A percentile compares a stretch with the other conserved stretches of the same genome.
Conservation (phyloP, 1,284 basidiomycete genomes). For the Sporisorium reilianum region DNA sequence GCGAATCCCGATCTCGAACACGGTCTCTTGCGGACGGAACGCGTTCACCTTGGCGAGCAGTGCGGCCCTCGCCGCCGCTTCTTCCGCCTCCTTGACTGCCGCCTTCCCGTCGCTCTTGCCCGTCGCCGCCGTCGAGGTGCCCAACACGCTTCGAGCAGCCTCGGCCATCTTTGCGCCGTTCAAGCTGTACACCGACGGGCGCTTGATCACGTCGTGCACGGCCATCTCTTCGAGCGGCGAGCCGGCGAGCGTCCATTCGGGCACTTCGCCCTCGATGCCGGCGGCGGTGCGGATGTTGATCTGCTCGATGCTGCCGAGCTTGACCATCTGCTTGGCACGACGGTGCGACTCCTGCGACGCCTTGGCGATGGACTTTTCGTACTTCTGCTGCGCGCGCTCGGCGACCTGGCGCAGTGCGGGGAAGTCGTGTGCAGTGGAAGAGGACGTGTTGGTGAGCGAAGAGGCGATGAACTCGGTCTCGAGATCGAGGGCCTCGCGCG, state of each 20-base stretch:
- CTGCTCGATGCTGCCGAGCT: conserved; percentile 68
- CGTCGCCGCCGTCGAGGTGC: conserved; percentile 4
- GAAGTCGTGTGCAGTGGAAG: conserved; percentile 75
- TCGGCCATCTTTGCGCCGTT: conserved; percentile 24
- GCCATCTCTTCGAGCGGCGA: conserved; percentile 76
- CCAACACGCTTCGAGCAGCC: conserved; percentile 17
- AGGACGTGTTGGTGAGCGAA: conserved; percentile 51
- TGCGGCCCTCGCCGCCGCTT: conserved; percentile 74
- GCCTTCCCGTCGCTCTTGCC: conserved; percentile 10
- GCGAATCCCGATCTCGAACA: conserved; percentile 87
- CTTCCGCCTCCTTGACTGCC: conserved; percentile 69
- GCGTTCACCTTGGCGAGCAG: conserved; percentile 82
- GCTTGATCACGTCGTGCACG: conserved; percentile 76
- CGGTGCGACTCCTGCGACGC: conserved; percentile 87
- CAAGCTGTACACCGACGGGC: conserved; percentile 56
- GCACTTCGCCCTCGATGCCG: conserved; percentile 32
- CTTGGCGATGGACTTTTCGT: conserved; percentile 90
- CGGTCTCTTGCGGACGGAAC: conserved; percentile 89
- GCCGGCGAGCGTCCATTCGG: conserved; percentile 76
- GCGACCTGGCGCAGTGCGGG: conserved; percentile 85
- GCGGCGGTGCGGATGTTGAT: conserved; percentile 45
- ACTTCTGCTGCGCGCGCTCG: conserved; percentile 90
- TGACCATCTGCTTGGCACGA: conserved; percentile 87
- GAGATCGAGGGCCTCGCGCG: conserved; percentile 74
- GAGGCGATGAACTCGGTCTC: conserved; percentile 86